These are phyloP conservation scores for Macrophomina pseudophaseolina DNA, from an alignment of 2,329 filamentous ascomycete genomes.

Conservation along the genomic window DNA sequence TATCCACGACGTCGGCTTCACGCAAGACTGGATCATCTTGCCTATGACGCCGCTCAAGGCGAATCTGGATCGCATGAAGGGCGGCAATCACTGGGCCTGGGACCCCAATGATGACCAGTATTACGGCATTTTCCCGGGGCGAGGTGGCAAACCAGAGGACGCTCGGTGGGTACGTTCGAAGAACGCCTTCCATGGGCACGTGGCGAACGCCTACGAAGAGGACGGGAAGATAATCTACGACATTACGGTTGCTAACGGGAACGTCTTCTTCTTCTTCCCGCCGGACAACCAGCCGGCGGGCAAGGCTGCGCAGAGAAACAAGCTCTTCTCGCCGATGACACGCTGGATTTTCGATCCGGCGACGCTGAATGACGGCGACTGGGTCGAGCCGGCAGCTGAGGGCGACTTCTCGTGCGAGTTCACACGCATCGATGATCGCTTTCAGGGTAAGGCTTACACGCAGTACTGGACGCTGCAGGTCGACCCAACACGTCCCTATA, in stretches of 20 bases:
- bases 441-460: slow-evolving; percentile 47
- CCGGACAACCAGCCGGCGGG: slow-evolving; percentile 40
- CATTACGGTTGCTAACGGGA: slow-evolving; percentile 45
- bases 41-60: slow-evolving; percentile 47
- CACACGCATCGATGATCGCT: slow-evolving; percentile 52
- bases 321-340: slow-evolving; percentile 42
- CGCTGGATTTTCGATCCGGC: slow-evolving; percentile 50
- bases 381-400: slow-evolving; percentile 38
- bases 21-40: slow-evolving; percentile 46
- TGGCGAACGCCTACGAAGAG: slow-evolving; percentile 50
- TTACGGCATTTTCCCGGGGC: slow-evolving; percentile 59
- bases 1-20: slow-evolving; percentile 49
- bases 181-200: slow-evolving; percentile 48
- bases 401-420: slow-evolving; percentile 51
- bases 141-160: slow-evolving; percentile 51
- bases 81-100: slow-evolving; percentile 49
- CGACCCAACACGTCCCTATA: slow-evolving; percentile 39
- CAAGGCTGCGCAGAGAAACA: slow-evolving; percentile 47
- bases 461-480: slow-evolving; percentile 49
- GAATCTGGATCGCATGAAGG: slow-evolving; percentile 43
- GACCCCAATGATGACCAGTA: slow-evolving; percentile 59
- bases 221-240: slow-evolving; percentile 47
- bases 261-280: slow-evolving; percentile 51
- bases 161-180: slow-evolving; percentile 21
- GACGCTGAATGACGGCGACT: slow-evolving; percentile 34